Evolutionary conservation across 2,329 filamentous ascomycete genomes (phyloP).

Genomic region (Colletotrichum melonis): DNA sequence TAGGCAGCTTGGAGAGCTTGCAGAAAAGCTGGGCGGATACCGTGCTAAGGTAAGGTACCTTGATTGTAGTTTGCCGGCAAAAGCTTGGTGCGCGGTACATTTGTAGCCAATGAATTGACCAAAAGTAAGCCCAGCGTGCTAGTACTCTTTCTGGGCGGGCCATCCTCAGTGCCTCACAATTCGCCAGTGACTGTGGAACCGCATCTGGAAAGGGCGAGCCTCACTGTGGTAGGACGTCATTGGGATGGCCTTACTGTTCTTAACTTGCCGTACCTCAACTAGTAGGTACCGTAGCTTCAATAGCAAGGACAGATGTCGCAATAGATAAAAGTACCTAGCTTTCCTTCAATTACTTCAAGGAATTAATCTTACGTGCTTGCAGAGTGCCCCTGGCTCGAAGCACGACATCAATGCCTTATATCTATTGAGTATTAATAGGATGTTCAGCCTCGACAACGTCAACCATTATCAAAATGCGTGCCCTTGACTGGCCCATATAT

Average conservation of each 20-base stretch:
- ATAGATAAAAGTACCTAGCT: neutral
- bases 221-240: constrained; percentile 25
- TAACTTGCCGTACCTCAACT: neutral
- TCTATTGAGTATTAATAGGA: neutral
- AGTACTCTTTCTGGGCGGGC: constrained; percentile 6
- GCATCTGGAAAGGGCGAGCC: constrained; percentile 8
- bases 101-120: neutral
- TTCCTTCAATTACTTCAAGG: neutral
- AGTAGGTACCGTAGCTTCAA: neutral
- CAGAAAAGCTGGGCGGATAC: constrained; percentile 28
- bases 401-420: neutral
- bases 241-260: neutral
- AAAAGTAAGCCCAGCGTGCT: neutral
- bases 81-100: neutral
- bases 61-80: neutral
- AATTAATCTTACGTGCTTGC: neutral
- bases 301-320: neutral
- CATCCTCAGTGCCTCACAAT: constrained; percentile 9
- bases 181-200: neutral
- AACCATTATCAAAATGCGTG: neutral
- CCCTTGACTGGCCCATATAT: no score
- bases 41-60: neutral
- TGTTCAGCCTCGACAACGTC: neutral
- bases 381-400: neutral
- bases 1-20: constrained; percentile 29